Evolutionary conservation across 139 green algal species (phyloP), one percentile per base, ranked within the genome.

Genomic region (Chlamydomonas sp.): DNA sequence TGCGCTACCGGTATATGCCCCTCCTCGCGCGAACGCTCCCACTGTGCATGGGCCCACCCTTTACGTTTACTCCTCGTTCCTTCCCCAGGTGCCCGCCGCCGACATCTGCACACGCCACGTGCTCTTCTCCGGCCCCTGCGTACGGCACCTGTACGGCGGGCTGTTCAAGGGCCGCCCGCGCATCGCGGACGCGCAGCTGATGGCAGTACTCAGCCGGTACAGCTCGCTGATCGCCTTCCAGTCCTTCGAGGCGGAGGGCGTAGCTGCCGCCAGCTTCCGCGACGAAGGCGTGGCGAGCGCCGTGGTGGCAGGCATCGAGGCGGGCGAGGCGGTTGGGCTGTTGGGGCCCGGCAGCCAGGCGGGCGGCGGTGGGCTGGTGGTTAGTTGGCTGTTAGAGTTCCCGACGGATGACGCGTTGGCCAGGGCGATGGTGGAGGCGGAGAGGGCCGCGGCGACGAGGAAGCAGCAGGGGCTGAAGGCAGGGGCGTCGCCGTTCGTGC

Each of bases 91-190:
- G 7, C 82, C 82, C 61, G 60, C 71, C 71, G 9, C 82, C 82
- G 82, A 86, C 60, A 86, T 86, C 82, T n/a, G 79, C 59, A 86
- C 82, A 2, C 69, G 20, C 1, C 82, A 86, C 82, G 71, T 86
- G 12, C 82, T 86, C 20, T 62, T 86, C 71, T 71, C 79, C 60
- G 82, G 82, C 62, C 59, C 82, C 71, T 86, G 71, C 72, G 18
- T 86, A 61, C 82, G 82, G 20, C 82, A 86, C 60, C 69, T 86
- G 68, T 86, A 86, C 82, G 49, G 14, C 1, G 14, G 10, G 20
- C 59, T 86, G 16, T 86, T 86, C 71, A 12, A 31, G 69, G 82
- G 82, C 61, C 71, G 60, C 5, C 61, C 71, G 3, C 69, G 82
- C 71, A 63, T 86, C 60, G 82, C 82, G 20, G 82, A 86, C 72